Conservation (phyloP, 2,329 filamentous ascomycete species). For the Penicillium sp. region DNA sequence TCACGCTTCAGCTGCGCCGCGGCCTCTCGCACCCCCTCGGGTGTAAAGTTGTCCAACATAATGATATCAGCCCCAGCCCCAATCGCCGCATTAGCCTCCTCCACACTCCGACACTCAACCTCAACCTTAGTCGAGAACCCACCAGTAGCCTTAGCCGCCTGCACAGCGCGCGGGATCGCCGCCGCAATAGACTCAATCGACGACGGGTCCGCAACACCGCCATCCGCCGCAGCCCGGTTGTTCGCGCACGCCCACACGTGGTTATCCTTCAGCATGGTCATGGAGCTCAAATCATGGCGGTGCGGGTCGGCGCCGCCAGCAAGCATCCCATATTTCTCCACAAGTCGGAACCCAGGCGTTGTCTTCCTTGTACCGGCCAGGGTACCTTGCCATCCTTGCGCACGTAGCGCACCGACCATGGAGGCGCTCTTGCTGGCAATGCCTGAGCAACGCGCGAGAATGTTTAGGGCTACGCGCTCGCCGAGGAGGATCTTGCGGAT, state of each 20-base stretch:
- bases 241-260: constrained; percentile 80
- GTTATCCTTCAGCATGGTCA: constrained; percentile 99
- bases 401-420: constrained; percentile 46
- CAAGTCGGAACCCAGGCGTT: constrained; percentile 85
- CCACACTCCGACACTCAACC: constrained; percentile 83
- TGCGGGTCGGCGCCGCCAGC: constrained; percentile 88
- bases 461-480: constrained; percentile 85
- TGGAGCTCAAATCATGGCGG: constrained; percentile 78
- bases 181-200: constrained; percentile 33
- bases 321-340: constrained; percentile 97
- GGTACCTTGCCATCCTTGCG: constrained; percentile 66
- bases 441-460: constrained; percentile 80
- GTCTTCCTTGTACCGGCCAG: constrained; percentile 96
- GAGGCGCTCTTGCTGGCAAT: constrained; percentile 59
- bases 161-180: constrained; percentile 76
- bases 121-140: constrained; percentile 92
- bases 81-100: constrained; percentile 84
- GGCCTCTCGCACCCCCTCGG: constrained; percentile 65
- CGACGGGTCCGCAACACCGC: constrained; percentile 9
- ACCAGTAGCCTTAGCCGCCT: constrained; percentile 69
- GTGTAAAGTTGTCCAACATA: constrained; percentile 93
- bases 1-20: constrained; percentile 67
- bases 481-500: constrained; percentile 77
- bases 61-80: constrained; percentile 84
- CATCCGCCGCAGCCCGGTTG: constrained; percentile 24